A percentile compares a stretch with the other conserved stretches of the same genome.
phyloP scores from a whole-genome alignment of 2,329 filamentous ascomycete genomes.

The Stachybotrys chartarum region DNA sequence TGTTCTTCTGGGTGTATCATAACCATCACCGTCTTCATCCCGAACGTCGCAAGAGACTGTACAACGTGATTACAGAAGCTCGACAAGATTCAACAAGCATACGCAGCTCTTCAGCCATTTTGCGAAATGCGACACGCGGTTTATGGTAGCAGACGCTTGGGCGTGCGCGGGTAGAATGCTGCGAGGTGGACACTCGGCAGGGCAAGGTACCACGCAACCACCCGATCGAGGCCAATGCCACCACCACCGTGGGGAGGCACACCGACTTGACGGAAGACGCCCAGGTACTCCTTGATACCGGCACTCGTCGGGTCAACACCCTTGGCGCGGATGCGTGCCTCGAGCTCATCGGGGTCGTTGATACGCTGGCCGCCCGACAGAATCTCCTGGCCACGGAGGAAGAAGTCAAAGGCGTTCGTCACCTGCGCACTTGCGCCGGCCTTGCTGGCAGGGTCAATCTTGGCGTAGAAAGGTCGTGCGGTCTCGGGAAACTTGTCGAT shows the following conservation, averaged over 20 bases:
- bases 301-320: slow-evolving; percentile 69
- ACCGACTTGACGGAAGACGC: slow-evolving; percentile 72
- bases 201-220: slow-evolving; percentile 61
- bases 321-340: slow-evolving; percentile 68
- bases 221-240: slow-evolving; percentile 82
- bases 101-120: no score
- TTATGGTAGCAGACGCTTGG: slow-evolving; percentile 50
- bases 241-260: slow-evolving; percentile 87
- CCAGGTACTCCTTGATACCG: slow-evolving; percentile 85
- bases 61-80: no score
- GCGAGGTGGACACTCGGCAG: slow-evolving; percentile 53
- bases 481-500: slow-evolving; percentile 92
- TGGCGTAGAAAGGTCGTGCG: slow-evolving; percentile 88
- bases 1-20: no score
- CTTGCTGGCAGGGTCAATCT: slow-evolving; percentile 57
- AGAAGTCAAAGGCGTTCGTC: slow-evolving; percentile 71
- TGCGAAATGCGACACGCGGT: no score
- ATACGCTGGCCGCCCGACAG: slow-evolving; percentile 89
- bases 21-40: no score
- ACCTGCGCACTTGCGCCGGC: slow-evolving; percentile 31
- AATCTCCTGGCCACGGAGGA: slow-evolving; percentile 89
- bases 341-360: slow-evolving; percentile 68
- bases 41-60: no score
- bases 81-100: no score
- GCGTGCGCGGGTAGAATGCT: slow-evolving; percentile 51